phyloP scores from a whole-genome alignment of 495 filamentous ascomycete species.

The Glutinoglossum americanum region DNA sequence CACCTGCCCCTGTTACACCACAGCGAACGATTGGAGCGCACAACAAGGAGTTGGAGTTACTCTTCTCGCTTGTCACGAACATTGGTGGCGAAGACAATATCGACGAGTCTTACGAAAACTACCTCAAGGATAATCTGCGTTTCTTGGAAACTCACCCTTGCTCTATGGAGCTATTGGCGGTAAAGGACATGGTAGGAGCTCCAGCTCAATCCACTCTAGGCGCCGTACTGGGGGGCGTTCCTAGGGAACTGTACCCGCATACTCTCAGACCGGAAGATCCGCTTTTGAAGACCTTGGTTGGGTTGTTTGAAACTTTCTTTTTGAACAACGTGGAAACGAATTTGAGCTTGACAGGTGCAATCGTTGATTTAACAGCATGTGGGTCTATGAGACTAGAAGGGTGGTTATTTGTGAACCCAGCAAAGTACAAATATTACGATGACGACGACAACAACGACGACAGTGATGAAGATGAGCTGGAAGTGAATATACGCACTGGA shows the following conservation, averaged over 20 bases:
- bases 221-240: neutral
- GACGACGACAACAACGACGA: constrained; percentile 21
- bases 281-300: constrained; percentile 46
- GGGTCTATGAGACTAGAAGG: constrained; percentile 63
- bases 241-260: constrained; percentile 30
- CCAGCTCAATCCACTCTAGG: constrained; percentile 16
- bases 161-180: constrained; percentile 34
- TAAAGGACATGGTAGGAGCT: constrained; percentile 28
- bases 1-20: constrained; percentile 24
- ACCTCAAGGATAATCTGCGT: constrained; percentile 56
- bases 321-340: constrained; percentile 81
- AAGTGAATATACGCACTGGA: constrained; percentile 10
- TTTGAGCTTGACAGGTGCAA: constrained; percentile 57
- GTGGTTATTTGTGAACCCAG: constrained; percentile 68
- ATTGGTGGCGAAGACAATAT: constrained; percentile 49
- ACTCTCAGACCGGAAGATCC: constrained; percentile 51
- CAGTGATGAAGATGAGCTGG: constrained; percentile 10
- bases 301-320: constrained; percentile 57
- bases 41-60: constrained; percentile 52
- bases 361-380: constrained; percentile 67
- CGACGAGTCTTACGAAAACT: constrained; percentile 59
- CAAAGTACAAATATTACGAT: constrained; percentile 29
- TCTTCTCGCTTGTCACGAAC: constrained; percentile 49
- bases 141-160: constrained; percentile 67
- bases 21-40: constrained; percentile 58